Base-by-base conservation (phyloP, 2,329 filamentous ascomycete species). In the Monilinia laxa region DNA sequence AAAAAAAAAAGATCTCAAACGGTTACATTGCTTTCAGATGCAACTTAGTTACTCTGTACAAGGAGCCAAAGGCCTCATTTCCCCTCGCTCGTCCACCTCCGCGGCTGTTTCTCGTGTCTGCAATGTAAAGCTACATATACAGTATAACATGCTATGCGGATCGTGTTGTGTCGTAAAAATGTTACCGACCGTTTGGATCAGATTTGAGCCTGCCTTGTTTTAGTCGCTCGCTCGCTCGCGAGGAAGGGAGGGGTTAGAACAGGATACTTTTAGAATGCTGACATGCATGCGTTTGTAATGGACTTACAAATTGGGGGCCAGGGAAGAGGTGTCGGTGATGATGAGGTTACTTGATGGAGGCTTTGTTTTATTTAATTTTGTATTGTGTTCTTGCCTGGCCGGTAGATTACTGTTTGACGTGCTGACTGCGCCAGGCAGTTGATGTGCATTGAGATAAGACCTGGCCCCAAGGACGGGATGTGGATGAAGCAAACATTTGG, bases 111-210 rank as follows among this genome's bases (percentile, higher is more conserved):
- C 57, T 49, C 42, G 57, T 49, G 45, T 49, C 57, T 60, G 57
- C 57, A 60, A 28, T 2, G 7, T 38, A 49, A 49, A 42, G 57
- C 28, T 60, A 10, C 28, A 49, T 49, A 40, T 31, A 35, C 5
- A 25, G 6, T 49, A 59, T n/a, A n/a, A n/a, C n/a, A n/a, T 38
- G 20, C 16, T 6, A 54, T 31, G 40, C 57, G 57, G 12, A 49
- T 38, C 57, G 57, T 60, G 49, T 60, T 11, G 40, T 20, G 12
- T 59, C 42, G 45, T 47, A 23, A 51, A 28, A 49, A 23, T 2
- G 57, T 49, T 60, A 60, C 57, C 57, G 57, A 60, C 57, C 31
- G 57, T 51, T n/a, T 51, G 57, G 57, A 60, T 60, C 57, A 18
- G 38, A 60, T 49, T 49, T 35, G 57, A 49, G 57, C 57, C 16